Evolutionary conservation across 2,329 filamentous ascomycete genomes (phyloP).

Genomic region (Aspergillus pseudoterreus): DNA sequence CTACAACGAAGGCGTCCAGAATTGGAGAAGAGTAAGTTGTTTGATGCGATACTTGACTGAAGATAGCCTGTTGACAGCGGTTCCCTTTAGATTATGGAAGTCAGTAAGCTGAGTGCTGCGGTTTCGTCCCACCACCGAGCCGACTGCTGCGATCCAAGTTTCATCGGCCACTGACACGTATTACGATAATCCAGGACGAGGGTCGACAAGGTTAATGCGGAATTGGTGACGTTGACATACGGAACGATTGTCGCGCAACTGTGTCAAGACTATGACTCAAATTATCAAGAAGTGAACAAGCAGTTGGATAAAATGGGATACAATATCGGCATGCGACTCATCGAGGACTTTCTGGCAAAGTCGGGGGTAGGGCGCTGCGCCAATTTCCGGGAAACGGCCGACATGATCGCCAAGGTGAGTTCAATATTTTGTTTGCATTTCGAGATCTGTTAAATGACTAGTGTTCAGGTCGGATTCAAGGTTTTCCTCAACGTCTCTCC

Average conservation of each 20-base stretch:
- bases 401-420: conserved; percentile 86
- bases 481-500: conserved; percentile 98
- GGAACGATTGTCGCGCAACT: conserved; percentile 95
- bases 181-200: conserved; percentile 62
- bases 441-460: conserved; percentile 5
- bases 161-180: conserved; percentile 11
- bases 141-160: neutral
- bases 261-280: conserved; percentile 91
- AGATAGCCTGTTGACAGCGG: conserved; percentile 22
- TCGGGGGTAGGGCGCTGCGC: conserved; percentile 83
- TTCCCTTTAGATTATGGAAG: conserved; percentile 77
- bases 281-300: conserved; percentile 94
- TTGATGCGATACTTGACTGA: conserved; percentile 1
- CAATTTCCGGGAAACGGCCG: conserved; percentile 93
- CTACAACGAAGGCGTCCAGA: conserved; percentile 62
- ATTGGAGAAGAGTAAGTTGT: conserved; percentile 69
- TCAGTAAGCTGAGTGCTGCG: conserved; percentile 49
- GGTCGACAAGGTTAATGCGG: conserved; percentile 96
- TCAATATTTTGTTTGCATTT: neutral
- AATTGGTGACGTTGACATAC: conserved; percentile 95
- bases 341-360: conserved; percentile 97
- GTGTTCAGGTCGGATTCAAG: conserved; percentile 83
- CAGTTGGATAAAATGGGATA: conserved; percentile 99
- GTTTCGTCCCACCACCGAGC: neutral
- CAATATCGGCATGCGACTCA: conserved; percentile 91